phyloP scores from a whole-genome alignment of 1,284 basidiomycete species.

The Trametes hirsuta region DNA sequence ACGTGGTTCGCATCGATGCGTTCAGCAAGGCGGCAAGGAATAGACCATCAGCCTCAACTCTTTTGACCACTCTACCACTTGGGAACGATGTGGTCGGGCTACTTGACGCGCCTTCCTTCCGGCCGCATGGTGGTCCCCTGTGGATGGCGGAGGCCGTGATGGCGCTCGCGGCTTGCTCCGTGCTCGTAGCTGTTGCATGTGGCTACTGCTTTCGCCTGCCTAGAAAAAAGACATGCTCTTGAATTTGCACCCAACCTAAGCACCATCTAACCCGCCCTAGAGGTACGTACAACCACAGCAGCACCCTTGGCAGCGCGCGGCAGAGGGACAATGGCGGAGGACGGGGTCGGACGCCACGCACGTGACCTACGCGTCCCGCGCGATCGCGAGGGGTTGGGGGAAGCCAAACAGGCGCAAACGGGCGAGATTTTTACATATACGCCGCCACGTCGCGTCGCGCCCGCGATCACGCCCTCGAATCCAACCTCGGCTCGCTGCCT shows the following conservation, averaged over 20 bases:
- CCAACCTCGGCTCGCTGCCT: conserved; percentile 11
- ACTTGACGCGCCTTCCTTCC: neutral
- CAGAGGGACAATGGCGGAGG: neutral
- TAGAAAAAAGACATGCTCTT: neutral
- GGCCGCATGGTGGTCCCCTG: neutral
- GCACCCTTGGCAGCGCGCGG: neutral
- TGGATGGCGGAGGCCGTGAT: neutral
- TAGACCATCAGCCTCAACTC: neutral
- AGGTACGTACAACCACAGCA: neutral
- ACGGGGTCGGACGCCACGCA: conserved; percentile 6
- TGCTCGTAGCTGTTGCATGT: neutral
- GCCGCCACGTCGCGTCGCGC: conserved; percentile 26
- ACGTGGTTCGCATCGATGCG: neutral
- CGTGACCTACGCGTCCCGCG: conserved; percentile 14
- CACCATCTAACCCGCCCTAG: neutral
- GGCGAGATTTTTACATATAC: conserved; percentile 11
- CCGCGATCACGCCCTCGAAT: conserved; percentile 10
- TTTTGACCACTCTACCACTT: neutral
- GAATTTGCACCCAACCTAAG: neutral
- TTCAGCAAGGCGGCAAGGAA: neutral
- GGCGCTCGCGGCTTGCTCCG: neutral
- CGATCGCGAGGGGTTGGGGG: conserved; percentile 1
- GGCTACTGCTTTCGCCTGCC: neutral
- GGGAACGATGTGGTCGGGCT: neutral
- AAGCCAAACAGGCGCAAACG: conserved; percentile 23